Evolutionary conservation across 352 stramenopile genomes (phyloP).

Genomic region (Globisporangium irregulare): DNA sequence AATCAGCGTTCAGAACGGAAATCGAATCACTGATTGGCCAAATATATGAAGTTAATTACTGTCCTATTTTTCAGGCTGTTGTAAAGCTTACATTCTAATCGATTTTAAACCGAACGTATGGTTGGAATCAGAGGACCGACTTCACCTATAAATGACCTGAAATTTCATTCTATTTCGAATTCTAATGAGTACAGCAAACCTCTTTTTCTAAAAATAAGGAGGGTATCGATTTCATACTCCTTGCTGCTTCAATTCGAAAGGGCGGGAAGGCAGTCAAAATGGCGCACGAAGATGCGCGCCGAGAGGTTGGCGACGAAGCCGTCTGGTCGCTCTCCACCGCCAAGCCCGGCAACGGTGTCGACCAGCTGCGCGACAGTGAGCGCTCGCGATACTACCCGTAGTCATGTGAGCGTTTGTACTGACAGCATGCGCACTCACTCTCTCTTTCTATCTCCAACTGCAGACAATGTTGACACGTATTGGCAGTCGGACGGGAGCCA

Average conservation of each 20-base stretch:
- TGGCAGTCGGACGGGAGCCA: conserved; percentile 95
- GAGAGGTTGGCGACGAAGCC: conserved; percentile 84
- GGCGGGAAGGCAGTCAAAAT: background rate
- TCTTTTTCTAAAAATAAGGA: background rate
- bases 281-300: conserved; percentile 22
- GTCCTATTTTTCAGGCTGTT: background rate
- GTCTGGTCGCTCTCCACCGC: conserved; percentile 96
- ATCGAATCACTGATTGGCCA: background rate
- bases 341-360: conserved; percentile 97
- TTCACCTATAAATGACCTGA: background rate
- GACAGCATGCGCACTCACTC: background rate
- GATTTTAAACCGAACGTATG: background rate
- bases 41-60: background rate
- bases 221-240: background rate
- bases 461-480: conserved; percentile 95
- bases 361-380: conserved; percentile 94
- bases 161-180: background rate
- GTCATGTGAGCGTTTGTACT: conserved; percentile 3
- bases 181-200: background rate
- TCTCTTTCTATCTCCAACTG: background rate
- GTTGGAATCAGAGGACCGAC: background rate
- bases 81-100: background rate
- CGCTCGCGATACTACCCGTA: background rate
- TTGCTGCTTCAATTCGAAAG: background rate
- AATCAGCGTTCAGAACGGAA: background rate